Evolutionary conservation across 2,329 filamentous ascomycete species (phyloP).

Genomic region (Epichloe festucae): DNA sequence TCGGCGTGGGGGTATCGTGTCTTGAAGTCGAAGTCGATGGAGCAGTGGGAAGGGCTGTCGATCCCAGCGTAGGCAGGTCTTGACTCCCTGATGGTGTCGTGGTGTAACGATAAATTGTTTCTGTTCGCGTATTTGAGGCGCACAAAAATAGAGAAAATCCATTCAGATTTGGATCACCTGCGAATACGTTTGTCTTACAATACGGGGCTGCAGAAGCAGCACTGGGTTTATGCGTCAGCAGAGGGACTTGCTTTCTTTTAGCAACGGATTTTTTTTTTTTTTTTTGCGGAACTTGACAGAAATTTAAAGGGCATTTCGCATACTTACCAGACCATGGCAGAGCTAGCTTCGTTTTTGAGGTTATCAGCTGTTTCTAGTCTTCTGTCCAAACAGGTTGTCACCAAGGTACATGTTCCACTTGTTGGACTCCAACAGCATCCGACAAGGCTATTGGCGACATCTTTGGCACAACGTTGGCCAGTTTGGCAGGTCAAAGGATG

Average conservation of each 20-base stretch:
- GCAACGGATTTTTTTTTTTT: too few relatives aligned
- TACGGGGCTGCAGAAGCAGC: slow-evolving; percentile 8
- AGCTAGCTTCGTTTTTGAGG: neutral
- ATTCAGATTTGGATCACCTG: slow-evolving; percentile 5
- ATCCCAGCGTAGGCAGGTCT: neutral
- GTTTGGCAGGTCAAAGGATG: slow-evolving; percentile 9
- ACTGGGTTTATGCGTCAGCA: slow-evolving; percentile 2
- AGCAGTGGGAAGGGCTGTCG: neutral
- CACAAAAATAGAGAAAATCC: slow-evolving; percentile 12
- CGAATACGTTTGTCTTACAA: slow-evolving; percentile 13
- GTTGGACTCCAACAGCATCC: slow-evolving; percentile 11
- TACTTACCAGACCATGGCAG: slow-evolving; percentile 6
- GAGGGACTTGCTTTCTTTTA: neutral
- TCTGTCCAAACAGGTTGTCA: slow-evolving; percentile 9
- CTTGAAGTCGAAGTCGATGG: neutral
- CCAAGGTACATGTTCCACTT: slow-evolving; percentile 6
- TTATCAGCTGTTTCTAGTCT: neutral
- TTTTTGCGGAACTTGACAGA: neutral
- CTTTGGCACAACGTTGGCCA: slow-evolving; percentile 10
- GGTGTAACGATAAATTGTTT: slow-evolving; percentile 10
- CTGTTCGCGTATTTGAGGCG: slow-evolving; percentile 8
- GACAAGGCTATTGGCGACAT: slow-evolving; percentile 8
- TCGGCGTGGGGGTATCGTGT: neutral
- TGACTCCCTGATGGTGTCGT: neutral
- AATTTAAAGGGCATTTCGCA: neutral